phyloP scores from a whole-genome alignment of 75 land plant species.

The Pinus taeda region DNA sequence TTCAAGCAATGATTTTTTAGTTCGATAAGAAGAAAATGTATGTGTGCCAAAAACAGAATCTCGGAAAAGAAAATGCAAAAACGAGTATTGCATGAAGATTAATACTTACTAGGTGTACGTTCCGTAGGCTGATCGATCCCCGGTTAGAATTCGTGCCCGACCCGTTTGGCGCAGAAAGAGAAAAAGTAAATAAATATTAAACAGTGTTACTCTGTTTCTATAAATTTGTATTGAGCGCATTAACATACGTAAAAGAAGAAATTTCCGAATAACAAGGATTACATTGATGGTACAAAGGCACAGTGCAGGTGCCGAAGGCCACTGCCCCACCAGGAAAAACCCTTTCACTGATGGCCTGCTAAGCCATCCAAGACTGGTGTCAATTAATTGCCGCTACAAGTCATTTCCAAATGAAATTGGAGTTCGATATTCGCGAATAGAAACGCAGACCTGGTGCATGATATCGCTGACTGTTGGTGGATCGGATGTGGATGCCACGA shows the following conservation, averaged over 20 bases:
- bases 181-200: neutral
- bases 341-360: slow-evolving; percentile 14
- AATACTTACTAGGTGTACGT: slow-evolving; percentile 18
- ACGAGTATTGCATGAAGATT: neutral
- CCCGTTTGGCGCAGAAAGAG: neutral
- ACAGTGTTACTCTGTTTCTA: too few species aligned
- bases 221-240: too few species aligned
- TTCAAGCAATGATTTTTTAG: too few species aligned
- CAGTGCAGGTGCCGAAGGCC: slow-evolving; percentile 21
- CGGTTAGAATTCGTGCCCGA: too few species aligned
- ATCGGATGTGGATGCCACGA: slow-evolving; percentile 15
- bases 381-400: neutral
- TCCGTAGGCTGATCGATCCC: slow-evolving; percentile 14
- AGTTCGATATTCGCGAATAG: neutral
- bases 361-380: neutral
- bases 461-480: slow-evolving; percentile 20
- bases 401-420: neutral
- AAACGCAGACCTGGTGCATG: slow-evolving; percentile 12
- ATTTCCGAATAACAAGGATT: neutral
- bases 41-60: too few species aligned
- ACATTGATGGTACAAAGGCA: slow-evolving; percentile 25
- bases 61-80: too few species aligned
- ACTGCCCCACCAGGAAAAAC: slow-evolving; percentile 22
- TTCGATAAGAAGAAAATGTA: too few species aligned
- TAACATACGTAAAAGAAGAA: neutral